Conservation (phyloP, 768 basidiomycete genomes). For the Xerocomus spinulosus region DNA sequence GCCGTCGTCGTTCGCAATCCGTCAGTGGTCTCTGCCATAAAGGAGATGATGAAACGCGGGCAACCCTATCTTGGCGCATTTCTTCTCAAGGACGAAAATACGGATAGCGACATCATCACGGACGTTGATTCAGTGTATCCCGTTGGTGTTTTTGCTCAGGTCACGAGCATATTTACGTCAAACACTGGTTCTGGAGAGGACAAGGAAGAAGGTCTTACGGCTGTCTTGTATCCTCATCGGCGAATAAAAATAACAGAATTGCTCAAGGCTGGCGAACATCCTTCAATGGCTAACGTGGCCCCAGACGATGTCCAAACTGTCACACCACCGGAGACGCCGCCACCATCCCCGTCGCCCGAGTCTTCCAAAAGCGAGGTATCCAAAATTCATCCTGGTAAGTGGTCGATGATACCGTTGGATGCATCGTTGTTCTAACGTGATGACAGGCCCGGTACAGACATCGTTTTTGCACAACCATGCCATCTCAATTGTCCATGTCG, state of each 20-base stretch:
- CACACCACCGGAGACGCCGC: slow-evolving; percentile 41
- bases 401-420: too few species aligned
- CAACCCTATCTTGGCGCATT: slow-evolving; percentile 98
- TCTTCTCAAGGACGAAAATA: slow-evolving; percentile 88
- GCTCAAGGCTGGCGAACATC: slow-evolving; percentile 56
- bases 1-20: slow-evolving; percentile 93
- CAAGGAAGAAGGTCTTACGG: slow-evolving; percentile 88
- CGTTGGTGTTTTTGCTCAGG: slow-evolving; percentile 96
- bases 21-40: slow-evolving; percentile 86
- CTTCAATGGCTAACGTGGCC: slow-evolving; percentile 31
- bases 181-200: slow-evolving; percentile 49
- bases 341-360: slow-evolving; percentile 28
- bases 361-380: slow-evolving; percentile 19
- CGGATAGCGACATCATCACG: slow-evolving; percentile 90
- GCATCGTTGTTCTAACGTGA: not conserved
- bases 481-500: slow-evolving; percentile 85
- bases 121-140: slow-evolving; percentile 83
- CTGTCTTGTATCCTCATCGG: slow-evolving; percentile 90
- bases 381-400: slow-evolving; percentile 23
- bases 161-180: slow-evolving; percentile 85
- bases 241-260: slow-evolving; percentile 86
- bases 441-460: slow-evolving; percentile 64
- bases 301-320: slow-evolving; percentile 41
- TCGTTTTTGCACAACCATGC: slow-evolving; percentile 77
- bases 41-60: slow-evolving; percentile 94